Conservation (phyloP, 1,139 yeast genomes). For the Hyphopichia burtonii region DNA sequence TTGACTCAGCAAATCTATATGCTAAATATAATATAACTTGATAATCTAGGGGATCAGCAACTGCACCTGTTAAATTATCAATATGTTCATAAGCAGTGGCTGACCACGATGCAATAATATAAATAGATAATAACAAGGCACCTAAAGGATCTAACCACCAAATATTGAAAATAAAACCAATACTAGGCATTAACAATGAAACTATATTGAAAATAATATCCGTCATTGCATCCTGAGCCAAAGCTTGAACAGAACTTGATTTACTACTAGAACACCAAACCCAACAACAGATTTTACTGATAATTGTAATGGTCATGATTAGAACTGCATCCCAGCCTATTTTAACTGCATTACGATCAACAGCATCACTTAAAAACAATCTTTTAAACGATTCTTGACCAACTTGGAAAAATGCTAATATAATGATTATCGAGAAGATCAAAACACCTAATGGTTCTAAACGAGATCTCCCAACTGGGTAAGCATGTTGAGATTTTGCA, state of each 20-base stretch:
- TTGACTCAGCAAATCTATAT: constrained; percentile 66
- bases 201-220: constrained; percentile 71
- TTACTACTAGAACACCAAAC: constrained; percentile 62
- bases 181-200: constrained; percentile 66
- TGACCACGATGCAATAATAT: constrained; percentile 66
- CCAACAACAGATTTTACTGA: constrained; percentile 61
- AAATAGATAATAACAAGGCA: constrained; percentile 60
- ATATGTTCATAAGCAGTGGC: constrained; percentile 68
- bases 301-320: constrained; percentile 65
- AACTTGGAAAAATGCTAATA: constrained; percentile 71
- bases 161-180: constrained; percentile 49
- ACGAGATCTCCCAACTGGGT: constrained; percentile 72
- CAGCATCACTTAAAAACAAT: constrained; percentile 28
- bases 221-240: constrained; percentile 80
- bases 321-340: constrained; percentile 54
- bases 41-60: constrained; percentile 61
- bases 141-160: constrained; percentile 79
- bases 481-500: constrained; percentile 45
- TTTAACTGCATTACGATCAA: constrained; percentile 36
- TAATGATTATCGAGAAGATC: constrained; percentile 69
- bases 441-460: constrained; percentile 79
- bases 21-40: constrained; percentile 68
- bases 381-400: constrained; percentile 58
- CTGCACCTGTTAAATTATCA: constrained; percentile 71
- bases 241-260: constrained; percentile 71